Percentiles rank a stretch among this genome's conserved stretches.
phyloP scores from a whole-genome alignment of 805 yeast species.

The Myxozyma neglecta region DNA sequence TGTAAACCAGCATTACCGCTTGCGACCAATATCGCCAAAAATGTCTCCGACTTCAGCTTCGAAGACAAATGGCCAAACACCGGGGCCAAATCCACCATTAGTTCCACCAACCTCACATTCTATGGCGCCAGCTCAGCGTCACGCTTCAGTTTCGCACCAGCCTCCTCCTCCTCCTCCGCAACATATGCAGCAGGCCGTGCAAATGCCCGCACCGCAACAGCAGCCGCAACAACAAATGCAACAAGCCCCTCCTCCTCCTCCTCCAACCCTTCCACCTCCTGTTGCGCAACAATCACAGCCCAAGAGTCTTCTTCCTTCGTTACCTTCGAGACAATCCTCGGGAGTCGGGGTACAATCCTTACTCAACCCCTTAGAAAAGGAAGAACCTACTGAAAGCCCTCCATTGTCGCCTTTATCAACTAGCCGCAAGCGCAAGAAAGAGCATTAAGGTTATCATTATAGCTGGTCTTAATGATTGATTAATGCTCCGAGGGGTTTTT shows the following conservation, averaged over 20 bases:
- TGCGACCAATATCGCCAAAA: conserved; percentile 19
- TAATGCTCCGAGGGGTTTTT: too few relatives aligned
- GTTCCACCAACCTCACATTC: conserved; percentile 10
- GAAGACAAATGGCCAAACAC: neutral
- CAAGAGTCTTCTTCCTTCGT: neutral
- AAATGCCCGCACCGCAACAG: conserved; percentile 3
- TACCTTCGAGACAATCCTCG: conserved; percentile 3
- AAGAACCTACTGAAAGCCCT: conserved; percentile 19
- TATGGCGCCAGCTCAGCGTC: neutral
- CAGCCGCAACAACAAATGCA: neutral
- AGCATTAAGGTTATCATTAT: neutral
- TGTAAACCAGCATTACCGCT: conserved; percentile 22
- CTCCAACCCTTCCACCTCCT: neutral
- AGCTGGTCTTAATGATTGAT: too few relatives aligned
- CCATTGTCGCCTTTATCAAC: conserved; percentile 27
- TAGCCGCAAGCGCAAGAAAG: conserved; percentile 26
- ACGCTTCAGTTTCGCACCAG: conserved; percentile 6
- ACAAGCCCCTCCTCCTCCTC: neutral
- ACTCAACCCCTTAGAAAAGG: conserved; percentile 26
- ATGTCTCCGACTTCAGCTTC: conserved; percentile 10
- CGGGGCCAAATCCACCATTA: neutral
- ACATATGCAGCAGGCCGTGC: neutral
- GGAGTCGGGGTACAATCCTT: conserved; percentile 25
- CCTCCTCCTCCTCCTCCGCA: neutral
- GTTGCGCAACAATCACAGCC: conserved; percentile 2